Conservation (phyloP, 768 basidiomycete genomes). For the Boletus insuetus region DNA sequence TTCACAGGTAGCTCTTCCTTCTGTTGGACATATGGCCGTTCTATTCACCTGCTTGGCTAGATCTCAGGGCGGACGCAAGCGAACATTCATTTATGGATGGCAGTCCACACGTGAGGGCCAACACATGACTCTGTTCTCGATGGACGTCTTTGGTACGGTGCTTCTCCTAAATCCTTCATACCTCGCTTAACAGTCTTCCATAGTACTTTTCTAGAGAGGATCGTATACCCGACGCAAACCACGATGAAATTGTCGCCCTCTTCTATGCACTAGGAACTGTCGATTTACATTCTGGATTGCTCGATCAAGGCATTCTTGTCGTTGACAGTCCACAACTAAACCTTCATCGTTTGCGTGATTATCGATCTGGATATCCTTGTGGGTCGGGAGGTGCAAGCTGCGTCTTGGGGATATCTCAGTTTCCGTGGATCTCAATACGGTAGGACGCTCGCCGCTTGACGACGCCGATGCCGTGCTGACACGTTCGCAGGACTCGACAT, state of each 20-base stretch:
- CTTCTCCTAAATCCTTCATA: not conserved
- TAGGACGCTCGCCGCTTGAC: slow-evolving; percentile 22
- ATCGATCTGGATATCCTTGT: slow-evolving; percentile 89
- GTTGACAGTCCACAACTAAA: not conserved
- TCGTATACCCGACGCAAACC: slow-evolving; percentile 57
- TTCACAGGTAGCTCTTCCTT: slow-evolving; percentile 48
- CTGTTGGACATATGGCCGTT: too few relatives aligned
- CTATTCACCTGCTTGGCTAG: slow-evolving; percentile 30
- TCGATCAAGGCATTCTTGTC: slow-evolving; percentile 48
- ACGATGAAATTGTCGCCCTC: slow-evolving; percentile 54
- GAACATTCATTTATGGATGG: slow-evolving; percentile 61
- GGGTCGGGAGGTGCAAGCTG: slow-evolving; percentile 91
- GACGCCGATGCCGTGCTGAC: not conserved
- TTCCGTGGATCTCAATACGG: slow-evolving; percentile 56
- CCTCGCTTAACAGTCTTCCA: not conserved
- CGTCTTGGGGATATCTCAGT: slow-evolving; percentile 88
- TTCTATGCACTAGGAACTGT: slow-evolving; percentile 69
- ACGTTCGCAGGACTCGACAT: slow-evolving; percentile 62
- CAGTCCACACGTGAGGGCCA: slow-evolving; percentile 62
- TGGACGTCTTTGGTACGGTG: slow-evolving; percentile 81
- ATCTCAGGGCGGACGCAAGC: slow-evolving; percentile 76
- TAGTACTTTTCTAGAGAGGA: slow-evolving; percentile 59
- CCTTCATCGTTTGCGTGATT: slow-evolving; percentile 41
- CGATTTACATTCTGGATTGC: slow-evolving; percentile 24
- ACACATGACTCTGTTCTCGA: slow-evolving; percentile 72